Conservation (phyloP, 257 asterid species). For the Primulina huaijiensis region DNA sequence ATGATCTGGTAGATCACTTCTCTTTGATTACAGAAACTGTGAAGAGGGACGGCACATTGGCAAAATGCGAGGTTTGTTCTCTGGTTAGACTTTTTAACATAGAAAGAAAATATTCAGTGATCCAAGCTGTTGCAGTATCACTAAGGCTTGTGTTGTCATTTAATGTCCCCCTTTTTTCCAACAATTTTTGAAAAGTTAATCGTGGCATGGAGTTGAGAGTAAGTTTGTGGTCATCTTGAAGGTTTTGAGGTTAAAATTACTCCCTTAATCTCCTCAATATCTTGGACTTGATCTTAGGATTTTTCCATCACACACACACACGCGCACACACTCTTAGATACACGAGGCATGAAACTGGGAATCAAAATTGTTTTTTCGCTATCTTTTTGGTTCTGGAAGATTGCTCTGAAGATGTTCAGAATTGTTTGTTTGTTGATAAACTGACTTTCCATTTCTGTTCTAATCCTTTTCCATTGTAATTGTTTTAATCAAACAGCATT, state of each 20-base stretch:
- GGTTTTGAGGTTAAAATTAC: neutral
- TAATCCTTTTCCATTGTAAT: neutral
- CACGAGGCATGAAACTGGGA: neutral
- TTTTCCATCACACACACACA: no score
- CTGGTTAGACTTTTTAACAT: slow-evolving; percentile 6
- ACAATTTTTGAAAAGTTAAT: no score
- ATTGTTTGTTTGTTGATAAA: neutral
- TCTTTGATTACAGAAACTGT: slow-evolving; percentile 56
- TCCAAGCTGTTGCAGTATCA: slow-evolving; percentile 1
- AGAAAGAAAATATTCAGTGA: neutral
- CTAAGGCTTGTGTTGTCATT: slow-evolving; percentile 2
- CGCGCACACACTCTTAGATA: neutral
- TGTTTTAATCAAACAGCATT: slow-evolving; percentile 42
- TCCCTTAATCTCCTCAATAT: neutral
- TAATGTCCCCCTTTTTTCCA: neutral
- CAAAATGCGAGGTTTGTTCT: slow-evolving; percentile 59
- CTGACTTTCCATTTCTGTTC: neutral
- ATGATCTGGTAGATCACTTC: slow-evolving; percentile 59
- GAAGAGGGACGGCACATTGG: slow-evolving; percentile 51
- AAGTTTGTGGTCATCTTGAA: neutral
- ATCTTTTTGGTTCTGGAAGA: slow-evolving; percentile 4
- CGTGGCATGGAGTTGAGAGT: neutral
- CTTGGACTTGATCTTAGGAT: neutral
- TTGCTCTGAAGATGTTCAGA: neutral
- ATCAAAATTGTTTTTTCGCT: slow-evolving; percentile 1